Conservation (phyloP, 495 filamentous ascomycete genomes). For the Trichoderma orchidacearum region DNA sequence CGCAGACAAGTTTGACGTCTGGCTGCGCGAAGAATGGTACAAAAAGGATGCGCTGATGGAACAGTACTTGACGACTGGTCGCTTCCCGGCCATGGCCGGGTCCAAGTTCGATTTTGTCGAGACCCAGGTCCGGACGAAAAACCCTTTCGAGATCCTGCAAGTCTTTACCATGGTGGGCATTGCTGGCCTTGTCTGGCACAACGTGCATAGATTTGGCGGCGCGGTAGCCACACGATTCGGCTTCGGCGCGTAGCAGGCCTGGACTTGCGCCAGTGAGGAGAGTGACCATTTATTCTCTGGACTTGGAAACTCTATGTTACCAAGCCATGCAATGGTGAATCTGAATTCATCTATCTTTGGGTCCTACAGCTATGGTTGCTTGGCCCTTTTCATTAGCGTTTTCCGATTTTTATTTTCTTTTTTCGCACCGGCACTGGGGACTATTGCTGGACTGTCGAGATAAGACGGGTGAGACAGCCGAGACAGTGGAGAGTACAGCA, state of each 20-base stretch:
- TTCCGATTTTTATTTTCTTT: not conserved
- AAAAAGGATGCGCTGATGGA: slow-evolving; percentile 73
- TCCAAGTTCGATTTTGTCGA: slow-evolving; percentile 26
- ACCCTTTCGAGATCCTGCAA: slow-evolving; percentile 35
- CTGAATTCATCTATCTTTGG: too few species aligned
- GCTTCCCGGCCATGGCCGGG: slow-evolving; percentile 40
- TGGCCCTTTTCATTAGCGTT: not conserved
- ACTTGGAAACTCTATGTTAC: not conserved
- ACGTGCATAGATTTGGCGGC: slow-evolving; percentile 11
- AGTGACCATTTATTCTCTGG: not conserved
- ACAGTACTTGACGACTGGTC: slow-evolving; percentile 50
- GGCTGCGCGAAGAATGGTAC: slow-evolving; percentile 61
- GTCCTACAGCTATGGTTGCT: not conserved
- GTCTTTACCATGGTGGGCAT: slow-evolving; percentile 30
- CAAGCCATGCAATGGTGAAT: too few species aligned
- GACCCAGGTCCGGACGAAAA: slow-evolving; percentile 30
- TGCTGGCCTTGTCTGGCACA: slow-evolving; percentile 19
- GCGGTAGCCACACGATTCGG: slow-evolving; percentile 4
- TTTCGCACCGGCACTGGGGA: not conserved
- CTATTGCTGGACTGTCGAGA: too few species aligned
- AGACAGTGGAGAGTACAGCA: not conserved
- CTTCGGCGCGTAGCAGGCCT: not conserved
- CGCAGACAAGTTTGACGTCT: slow-evolving; percentile 50
- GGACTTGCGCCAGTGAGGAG: not conserved
- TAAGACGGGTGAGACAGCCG: not conserved